Conservation (phyloP, 768 basidiomycete species). For the Hebeloma cylindrosporum region DNA sequence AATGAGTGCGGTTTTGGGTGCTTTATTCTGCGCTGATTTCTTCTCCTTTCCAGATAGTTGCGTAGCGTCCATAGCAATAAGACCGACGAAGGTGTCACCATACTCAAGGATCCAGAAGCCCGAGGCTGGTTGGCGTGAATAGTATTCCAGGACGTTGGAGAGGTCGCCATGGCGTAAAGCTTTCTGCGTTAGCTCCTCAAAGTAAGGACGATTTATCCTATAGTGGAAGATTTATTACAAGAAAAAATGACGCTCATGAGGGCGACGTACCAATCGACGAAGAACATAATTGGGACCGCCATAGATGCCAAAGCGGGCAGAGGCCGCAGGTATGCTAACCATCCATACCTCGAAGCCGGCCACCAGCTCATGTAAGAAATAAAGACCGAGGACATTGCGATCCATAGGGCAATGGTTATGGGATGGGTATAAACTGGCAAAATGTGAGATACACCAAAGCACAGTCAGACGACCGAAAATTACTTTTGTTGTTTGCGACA, state of each 20-base stretch:
- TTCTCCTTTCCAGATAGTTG: conserved; percentile 32
- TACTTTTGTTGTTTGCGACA: conserved; percentile 62
- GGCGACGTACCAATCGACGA: conserved; percentile 63
- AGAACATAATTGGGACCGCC: conserved; percentile 63
- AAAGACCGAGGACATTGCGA: conserved; percentile 56
- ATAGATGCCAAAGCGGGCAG: conserved; percentile 67
- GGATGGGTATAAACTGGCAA: conserved; percentile 62
- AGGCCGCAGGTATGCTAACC: conserved; percentile 53
- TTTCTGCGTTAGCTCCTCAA: conserved; percentile 54
- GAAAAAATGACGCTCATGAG: not conserved
- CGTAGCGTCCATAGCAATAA: conserved; percentile 70
- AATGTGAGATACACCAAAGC: conserved; percentile 7
- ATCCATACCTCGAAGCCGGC: conserved; percentile 50
- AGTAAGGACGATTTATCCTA: conserved; percentile 71
- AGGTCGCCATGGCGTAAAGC: conserved; percentile 60
- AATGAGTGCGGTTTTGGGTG: conserved; percentile 55
- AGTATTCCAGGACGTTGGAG: conserved; percentile 49
- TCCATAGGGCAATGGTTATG: conserved; percentile 60
- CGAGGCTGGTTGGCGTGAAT: conserved; percentile 59
- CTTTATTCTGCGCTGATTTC: conserved; percentile 21
- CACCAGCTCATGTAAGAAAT: conserved; percentile 65
- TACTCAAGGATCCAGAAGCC: conserved; percentile 73
- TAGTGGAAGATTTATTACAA: not conserved
- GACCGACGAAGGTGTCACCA: conserved; percentile 56
- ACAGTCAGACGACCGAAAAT: not conserved